Evolutionary conservation across 2,329 filamentous ascomycete genomes (phyloP), one percentile per base, ranked within the genome.

Genomic region (Chaetomium sp.): DNA sequence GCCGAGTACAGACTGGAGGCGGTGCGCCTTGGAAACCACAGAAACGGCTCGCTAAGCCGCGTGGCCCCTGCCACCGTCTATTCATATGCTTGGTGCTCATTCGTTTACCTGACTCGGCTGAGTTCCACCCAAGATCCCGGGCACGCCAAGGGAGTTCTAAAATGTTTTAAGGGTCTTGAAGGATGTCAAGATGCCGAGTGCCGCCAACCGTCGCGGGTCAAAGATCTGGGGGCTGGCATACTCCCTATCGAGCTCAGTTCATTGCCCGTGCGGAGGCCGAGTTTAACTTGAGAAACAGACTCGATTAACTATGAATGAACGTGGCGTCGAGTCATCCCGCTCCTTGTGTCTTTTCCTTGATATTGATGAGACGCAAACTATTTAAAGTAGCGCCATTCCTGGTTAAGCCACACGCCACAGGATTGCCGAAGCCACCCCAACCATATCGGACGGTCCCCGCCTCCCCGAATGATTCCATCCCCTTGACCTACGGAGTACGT

Each of bases 11-110:
- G n/a, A n/a, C n/a, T n/a, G n/a, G n/a, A 27, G 65, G 62, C 65
- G 65, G 65, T 67, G 65, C 54, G 54, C 56, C 16, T 21, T 33
- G 57, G 60, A 57, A 67, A 62, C 60, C 60, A 63, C 60, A 54
- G 61, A 63, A 66, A 63, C 62, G 38, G 56, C 38, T 16, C 27
- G 47, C 27, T 54, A 27, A 38, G 47, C 38, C 31, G 33, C 58
- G 10, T 29, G 13, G 53, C 47, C 58, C 63, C 49, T 62, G 60
- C 49, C 21, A n/a, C 49, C 21, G 19, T 27, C 31, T 27, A 1
- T 25, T 25, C 45, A 57, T 56, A 29, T 25, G 38, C 38, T 19
- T 45, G 16, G 16, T n/a, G 13, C 5, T 23, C 45, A 25, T 12
- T 59, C 42, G 45, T 33, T 59, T 50, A 33, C 16, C 45, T 38